phyloP scores from a whole-genome alignment of 2,329 filamentous ascomycete genomes.

The Trichophyton schoenleinii region DNA sequence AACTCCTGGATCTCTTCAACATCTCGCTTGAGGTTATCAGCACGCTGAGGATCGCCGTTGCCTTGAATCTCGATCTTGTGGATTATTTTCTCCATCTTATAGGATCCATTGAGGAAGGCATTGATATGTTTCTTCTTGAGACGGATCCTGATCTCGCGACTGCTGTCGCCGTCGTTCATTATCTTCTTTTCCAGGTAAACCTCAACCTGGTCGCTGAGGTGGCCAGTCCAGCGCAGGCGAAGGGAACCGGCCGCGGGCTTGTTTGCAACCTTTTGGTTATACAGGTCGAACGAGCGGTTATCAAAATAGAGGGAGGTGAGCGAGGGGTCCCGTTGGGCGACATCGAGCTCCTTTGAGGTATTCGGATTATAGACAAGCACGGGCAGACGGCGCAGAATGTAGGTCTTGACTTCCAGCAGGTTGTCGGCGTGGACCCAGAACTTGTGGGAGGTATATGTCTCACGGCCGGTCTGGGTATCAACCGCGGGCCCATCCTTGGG shows the following conservation, averaged over 20 bases:
- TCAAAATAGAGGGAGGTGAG: conserved; percentile 97
- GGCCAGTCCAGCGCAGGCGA: conserved; percentile 82
- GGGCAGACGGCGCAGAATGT: conserved; percentile 79
- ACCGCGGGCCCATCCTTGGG: conserved; percentile 36
- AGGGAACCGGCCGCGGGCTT: conserved; percentile 66
- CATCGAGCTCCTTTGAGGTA: conserved; percentile 66
- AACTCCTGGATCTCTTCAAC: conserved; percentile 69
- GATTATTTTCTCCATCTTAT: conserved; percentile 82
- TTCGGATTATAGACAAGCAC: conserved; percentile 88
- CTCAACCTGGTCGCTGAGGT: conserved; percentile 63
- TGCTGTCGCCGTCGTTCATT: conserved; percentile 61
- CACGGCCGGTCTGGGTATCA: conserved; percentile 40
- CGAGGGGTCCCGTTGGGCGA: conserved; percentile 64
- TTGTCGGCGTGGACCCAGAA: conserved; percentile 98
- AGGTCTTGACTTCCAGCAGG: conserved; percentile 89
- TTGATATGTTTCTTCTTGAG: conserved; percentile 94
- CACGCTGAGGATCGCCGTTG: conserved; percentile 52
- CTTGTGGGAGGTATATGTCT: conserved; percentile 74
- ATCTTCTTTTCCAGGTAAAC: conserved; percentile 85
- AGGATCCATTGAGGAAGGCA: conserved; percentile 72
- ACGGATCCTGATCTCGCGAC: conserved; percentile 64
- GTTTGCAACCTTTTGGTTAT: conserved; percentile 70
- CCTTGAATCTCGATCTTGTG: conserved; percentile 66
- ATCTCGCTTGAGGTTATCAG: conserved; percentile 57
- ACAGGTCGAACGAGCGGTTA: conserved; percentile 71